Base-by-base conservation (phyloP, 2,329 filamentous ascomycete species). In the Paecilomyces formosus region DNA sequence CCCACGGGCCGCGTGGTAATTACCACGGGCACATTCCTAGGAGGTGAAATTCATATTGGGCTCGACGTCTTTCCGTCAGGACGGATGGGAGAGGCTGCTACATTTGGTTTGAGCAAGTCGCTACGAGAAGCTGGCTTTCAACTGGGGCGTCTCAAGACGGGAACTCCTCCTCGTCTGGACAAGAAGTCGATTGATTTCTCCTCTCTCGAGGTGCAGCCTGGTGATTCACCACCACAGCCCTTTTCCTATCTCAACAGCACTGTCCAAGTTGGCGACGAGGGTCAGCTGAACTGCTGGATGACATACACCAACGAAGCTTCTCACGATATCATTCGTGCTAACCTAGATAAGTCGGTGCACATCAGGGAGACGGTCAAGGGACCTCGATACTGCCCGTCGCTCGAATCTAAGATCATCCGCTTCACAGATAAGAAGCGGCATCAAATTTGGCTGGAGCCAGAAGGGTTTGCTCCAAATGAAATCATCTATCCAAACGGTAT, bases 401-500 rank as follows among this genome's bases (percentile, higher is more conserved):
- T 99, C 3, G 94, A 99, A 75, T 92, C 92, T 15, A 99, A 99
- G 74, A 83, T 99, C 55, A 88, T 97, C 52, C 86, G 90, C 8
- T 99, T 99, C 70, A 81, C 85, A 3, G 82, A 94, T 62, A 94
- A 92, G 71, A 78, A 86, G 21, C 82, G 81, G 5, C 94, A 99
- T 68, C 90, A 96, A 63, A 88, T 99, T 57, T 99, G 94, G 94
- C 85, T 99, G 13, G 94, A 99, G 72, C 94, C 93, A 0, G 94
- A 99, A 79, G 94, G 94, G 2, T 95, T 97, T 68, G 84, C 92
- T 21, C 76, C 77, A 62, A 95, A 85, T 70, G 85, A 95, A 64
- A 82, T 96, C 52, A 87, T 99, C 58, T 99, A 99, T 70, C 94
- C 94, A 0, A 99, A 99, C 68, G 94, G 94, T 0, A 87, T 99